Percentiles rank a stretch among this genome's conserved stretches.
phyloP scores from a whole-genome alignment of 2,329 filamentous ascomycete species.

The Pseudocercospora crystallina region DNA sequence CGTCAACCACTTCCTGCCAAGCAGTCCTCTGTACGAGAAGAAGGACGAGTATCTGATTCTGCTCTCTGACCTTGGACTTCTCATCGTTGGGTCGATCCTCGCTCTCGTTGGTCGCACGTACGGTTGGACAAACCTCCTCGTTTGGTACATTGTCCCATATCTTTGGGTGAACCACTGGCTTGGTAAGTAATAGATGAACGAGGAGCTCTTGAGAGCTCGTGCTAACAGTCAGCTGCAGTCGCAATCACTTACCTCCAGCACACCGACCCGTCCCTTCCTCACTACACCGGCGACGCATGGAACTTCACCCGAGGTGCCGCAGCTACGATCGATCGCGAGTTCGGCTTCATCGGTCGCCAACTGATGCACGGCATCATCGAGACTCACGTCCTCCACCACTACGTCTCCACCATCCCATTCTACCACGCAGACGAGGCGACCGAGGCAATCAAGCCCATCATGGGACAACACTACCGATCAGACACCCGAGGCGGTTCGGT shows the following conservation, averaged over 20 bases:
- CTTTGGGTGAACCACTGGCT: conserved; percentile 99
- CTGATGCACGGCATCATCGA: conserved; percentile 95
- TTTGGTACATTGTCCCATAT: conserved; percentile 96
- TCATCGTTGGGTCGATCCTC: conserved; percentile 61
- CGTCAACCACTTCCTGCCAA: conserved; percentile 93
- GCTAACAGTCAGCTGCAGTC: conserved; percentile 53
- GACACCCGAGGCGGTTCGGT: conserved; percentile 73
- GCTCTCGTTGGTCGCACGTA: conserved; percentile 71
- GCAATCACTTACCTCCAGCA: conserved; percentile 97
- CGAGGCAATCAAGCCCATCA: conserved; percentile 90
- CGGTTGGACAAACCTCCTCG: conserved; percentile 80
- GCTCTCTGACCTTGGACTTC: conserved; percentile 76
- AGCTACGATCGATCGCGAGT: conserved; percentile 94
- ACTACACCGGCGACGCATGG: conserved; percentile 86
- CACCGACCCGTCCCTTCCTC: conserved; percentile 89
- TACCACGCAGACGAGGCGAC: conserved; percentile 94
- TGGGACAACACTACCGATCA: conserved; percentile 92
- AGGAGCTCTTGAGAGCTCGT: neutral
- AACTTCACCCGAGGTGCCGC: conserved; percentile 91
- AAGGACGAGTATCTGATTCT: conserved; percentile 86
- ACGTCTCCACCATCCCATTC: conserved; percentile 92
- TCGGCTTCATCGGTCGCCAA: conserved; percentile 89
- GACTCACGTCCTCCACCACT: conserved; percentile 97
- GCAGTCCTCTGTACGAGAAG: conserved; percentile 85
- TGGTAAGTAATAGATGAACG: conserved; percentile 60